Conservation (phyloP, 495 filamentous ascomycete species). For the Tuber melanosporum region DNA sequence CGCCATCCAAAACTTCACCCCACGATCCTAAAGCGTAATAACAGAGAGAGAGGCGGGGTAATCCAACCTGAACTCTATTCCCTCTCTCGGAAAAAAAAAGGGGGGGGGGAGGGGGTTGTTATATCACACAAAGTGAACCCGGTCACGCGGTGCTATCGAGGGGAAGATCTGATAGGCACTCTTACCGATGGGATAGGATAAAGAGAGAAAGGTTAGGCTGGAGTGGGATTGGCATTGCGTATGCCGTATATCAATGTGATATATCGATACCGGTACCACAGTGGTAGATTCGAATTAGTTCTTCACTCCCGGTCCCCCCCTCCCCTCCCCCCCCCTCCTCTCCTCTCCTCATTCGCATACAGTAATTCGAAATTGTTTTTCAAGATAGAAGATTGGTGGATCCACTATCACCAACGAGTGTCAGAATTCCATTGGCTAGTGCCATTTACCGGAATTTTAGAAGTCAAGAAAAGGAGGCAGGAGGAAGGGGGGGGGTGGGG, state of each 20-base stretch:
- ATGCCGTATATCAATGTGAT: conserved; percentile 1
- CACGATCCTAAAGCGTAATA: neutral
- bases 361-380: neutral
- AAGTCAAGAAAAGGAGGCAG: neutral
- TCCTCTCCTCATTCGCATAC: neutral
- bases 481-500: neutral
- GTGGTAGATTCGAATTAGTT: neutral
- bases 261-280: neutral
- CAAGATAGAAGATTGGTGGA: neutral
- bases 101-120: neutral
- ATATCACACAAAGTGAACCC: neutral
- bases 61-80: neutral
- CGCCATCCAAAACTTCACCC: neutral
- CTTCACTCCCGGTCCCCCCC: neutral
- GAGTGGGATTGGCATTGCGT: neutral
- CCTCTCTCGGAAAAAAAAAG: neutral
- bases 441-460: neutral
- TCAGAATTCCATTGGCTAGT: neutral
- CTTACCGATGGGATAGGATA: neutral
- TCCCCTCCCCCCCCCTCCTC: neutral
- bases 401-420: neutral
- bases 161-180: neutral
- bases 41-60: neutral
- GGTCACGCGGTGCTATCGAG: neutral
- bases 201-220: neutral